Conservation (phyloP, 352 stramenopile genomes). For the Albugo laibachii region DNA sequence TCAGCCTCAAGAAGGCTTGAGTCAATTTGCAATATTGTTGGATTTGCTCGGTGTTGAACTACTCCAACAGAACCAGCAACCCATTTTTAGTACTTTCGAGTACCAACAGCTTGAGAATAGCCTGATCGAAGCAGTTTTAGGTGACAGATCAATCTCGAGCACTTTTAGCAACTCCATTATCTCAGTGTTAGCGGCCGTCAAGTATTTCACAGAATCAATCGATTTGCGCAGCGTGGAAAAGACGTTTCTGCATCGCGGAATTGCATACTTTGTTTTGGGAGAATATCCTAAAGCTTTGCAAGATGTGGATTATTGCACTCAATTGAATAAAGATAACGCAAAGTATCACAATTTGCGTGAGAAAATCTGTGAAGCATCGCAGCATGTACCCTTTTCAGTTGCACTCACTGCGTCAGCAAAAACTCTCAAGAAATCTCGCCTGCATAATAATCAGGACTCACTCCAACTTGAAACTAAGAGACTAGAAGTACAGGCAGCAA, state of each 20-base stretch:
- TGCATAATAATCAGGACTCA: constrained; percentile 43
- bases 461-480: constrained; percentile 43
- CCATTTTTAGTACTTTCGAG: no score
- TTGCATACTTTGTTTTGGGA: constrained; percentile 38
- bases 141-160: background rate
- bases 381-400: constrained; percentile 47
- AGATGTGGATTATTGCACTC: constrained; percentile 65
- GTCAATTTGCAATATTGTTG: constrained; percentile 51
- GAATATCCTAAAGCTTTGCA: constrained; percentile 52
- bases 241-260: constrained; percentile 47
- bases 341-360: constrained; percentile 69
- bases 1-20: constrained; percentile 42
- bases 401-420: constrained; percentile 35
- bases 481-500: constrained; percentile 44
- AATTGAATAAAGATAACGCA: constrained; percentile 45
- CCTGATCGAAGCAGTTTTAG: constrained; percentile 1
- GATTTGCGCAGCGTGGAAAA: constrained; percentile 46
- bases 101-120: background rate
- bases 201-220: constrained; percentile 57
- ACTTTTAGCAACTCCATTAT: background rate
- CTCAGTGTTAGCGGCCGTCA: constrained; percentile 25
- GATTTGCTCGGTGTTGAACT: constrained; percentile 19
- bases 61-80: no score
- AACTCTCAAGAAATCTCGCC: constrained; percentile 39
- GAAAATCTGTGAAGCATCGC: constrained; percentile 61